These are phyloP conservation scores for Diaporthe sp. DNA, from an alignment of 2,329 filamentous ascomycete genomes.

Conservation along the genomic window DNA sequence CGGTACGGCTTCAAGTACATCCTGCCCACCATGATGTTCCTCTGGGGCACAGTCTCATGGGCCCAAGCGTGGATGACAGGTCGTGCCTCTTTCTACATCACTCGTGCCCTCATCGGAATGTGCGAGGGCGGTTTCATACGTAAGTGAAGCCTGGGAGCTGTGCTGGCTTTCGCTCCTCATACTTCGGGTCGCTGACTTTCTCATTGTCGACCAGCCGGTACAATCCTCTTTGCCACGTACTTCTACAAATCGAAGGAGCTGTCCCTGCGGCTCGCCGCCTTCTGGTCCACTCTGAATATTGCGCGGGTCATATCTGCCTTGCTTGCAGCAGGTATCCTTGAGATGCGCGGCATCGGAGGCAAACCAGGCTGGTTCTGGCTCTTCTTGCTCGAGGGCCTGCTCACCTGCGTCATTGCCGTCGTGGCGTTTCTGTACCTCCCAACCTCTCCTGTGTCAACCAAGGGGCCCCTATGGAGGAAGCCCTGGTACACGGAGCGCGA, in stretches of 20 bases:
- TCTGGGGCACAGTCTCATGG: conserved; percentile 61
- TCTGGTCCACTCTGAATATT: conserved; percentile 70
- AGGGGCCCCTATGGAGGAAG: conserved; percentile 69
- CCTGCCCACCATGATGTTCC: conserved; percentile 65
- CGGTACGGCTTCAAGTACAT: conserved; percentile 68
- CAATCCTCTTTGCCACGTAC: conserved; percentile 76
- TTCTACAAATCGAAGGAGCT: conserved; percentile 79
- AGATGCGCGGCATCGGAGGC: conserved; percentile 62
- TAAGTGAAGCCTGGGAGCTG: background rate
- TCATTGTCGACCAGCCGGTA: conserved; percentile 49
- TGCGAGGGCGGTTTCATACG: conserved; percentile 71
- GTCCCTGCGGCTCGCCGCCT: conserved; percentile 74
- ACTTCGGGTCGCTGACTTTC: background rate
- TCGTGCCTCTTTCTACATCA: conserved; percentile 61
- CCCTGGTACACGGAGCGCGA: conserved; percentile 77
- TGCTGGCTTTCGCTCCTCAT: background rate
- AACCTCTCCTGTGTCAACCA: conserved; percentile 74
- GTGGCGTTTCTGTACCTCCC: conserved; percentile 70
- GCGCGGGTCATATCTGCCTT: conserved; percentile 61
- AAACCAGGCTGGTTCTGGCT: conserved; percentile 69
- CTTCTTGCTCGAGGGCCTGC: conserved; percentile 54
- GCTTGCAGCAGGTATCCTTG: conserved; percentile 59
- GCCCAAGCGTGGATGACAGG: conserved; percentile 65
- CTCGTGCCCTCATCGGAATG: conserved; percentile 64
- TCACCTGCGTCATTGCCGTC: conserved; percentile 65